These are phyloP conservation scores for Apophysomyces ossiformis DNA, from an alignment of 371 early-diverging fungal species.

Conservation along the genomic window DNA sequence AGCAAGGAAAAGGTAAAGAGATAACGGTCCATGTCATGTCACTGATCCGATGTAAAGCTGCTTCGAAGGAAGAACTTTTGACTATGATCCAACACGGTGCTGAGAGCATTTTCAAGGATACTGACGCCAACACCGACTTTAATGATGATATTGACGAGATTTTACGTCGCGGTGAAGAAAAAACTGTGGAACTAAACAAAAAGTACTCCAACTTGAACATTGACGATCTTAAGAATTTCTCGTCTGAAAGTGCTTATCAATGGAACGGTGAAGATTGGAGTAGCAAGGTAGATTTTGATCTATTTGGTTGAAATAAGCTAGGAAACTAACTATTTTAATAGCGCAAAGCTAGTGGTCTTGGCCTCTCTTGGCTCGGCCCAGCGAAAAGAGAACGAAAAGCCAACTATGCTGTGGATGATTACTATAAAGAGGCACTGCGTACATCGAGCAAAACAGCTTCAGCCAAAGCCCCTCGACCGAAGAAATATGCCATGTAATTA, in stretches of 20 bases:
- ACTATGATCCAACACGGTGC: slow-evolving; percentile 98
- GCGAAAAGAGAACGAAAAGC: slow-evolving; percentile 87
- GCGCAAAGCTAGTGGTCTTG: slow-evolving; percentile 51
- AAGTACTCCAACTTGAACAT: slow-evolving; percentile 88
- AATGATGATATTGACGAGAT: slow-evolving; percentile 90
- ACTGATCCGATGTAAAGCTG: slow-evolving; percentile 20
- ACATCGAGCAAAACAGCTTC: slow-evolving; percentile 49
- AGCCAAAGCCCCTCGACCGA: slow-evolving; percentile 62
- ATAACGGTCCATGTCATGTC: slow-evolving; percentile 8
- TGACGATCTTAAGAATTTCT: slow-evolving; percentile 87
- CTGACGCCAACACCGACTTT: slow-evolving; percentile 48
- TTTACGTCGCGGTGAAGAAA: slow-evolving; percentile 85
- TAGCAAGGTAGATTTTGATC: slow-evolving; percentile 36
- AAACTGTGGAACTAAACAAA: slow-evolving; percentile 84
- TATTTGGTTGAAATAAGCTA: background rate
- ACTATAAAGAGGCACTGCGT: slow-evolving; percentile 81
- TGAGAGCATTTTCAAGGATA: slow-evolving; percentile 78
- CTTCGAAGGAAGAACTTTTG: slow-evolving; percentile 86
- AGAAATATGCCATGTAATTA: slow-evolving; percentile 52
- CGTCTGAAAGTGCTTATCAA: slow-evolving; percentile 80
- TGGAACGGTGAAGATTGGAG: slow-evolving; percentile 98
- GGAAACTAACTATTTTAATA: background rate
- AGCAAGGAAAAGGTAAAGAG: slow-evolving; percentile 49
- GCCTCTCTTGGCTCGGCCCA: slow-evolving; percentile 80
- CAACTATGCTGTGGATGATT: slow-evolving; percentile 88